Evolutionary conservation across 371 early-diverging fungal genomes (phyloP).

Genomic region (Blakeslea trispora): DNA sequence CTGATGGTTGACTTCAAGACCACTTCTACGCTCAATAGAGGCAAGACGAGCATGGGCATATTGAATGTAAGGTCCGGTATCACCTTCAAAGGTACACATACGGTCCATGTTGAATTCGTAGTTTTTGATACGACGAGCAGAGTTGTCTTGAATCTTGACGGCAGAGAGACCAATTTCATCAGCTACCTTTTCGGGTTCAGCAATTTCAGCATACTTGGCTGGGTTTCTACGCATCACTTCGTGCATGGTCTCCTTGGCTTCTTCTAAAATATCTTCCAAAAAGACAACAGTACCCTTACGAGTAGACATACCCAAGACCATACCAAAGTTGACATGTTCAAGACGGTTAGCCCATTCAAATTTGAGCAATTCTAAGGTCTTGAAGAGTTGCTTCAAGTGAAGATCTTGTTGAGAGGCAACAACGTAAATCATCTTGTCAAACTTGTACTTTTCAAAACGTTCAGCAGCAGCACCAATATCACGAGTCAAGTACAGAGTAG

Average conservation of each 20-base stretch:
- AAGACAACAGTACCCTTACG: constrained; percentile 98
- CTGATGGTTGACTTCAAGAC: constrained; percentile 56
- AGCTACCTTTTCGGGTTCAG: constrained; percentile 81
- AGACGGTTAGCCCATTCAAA: constrained; percentile 81
- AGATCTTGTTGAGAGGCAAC: constrained; percentile 96
- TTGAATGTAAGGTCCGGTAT: constrained; percentile 99
- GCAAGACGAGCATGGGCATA: constrained; percentile 96
- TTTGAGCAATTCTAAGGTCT: constrained; percentile 83
- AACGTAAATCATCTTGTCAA: constrained; percentile 96
- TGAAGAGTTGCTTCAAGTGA: constrained; percentile 97
- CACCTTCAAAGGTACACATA: constrained; percentile 97
- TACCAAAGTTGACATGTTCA: constrained; percentile 96
- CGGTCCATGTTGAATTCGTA: constrained; percentile 97
- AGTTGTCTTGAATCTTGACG: constrained; percentile 96
- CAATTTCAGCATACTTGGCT: constrained; percentile 83
- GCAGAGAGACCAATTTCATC: constrained; percentile 88
- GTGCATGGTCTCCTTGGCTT: constrained; percentile 92
- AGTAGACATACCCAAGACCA: constrained; percentile 98
- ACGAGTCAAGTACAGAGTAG: constrained; percentile 96
- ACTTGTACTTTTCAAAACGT: constrained; percentile 89
- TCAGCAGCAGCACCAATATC: constrained; percentile 98
- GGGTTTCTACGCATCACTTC: constrained; percentile 92
- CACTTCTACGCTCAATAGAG: constrained; percentile 89
- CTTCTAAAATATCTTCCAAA: constrained; percentile 96
- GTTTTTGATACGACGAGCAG: constrained; percentile 95